Base-by-base conservation (phyloP, 2,329 filamentous ascomycete genomes). In the Aspergillus pseudonomiae region DNA sequence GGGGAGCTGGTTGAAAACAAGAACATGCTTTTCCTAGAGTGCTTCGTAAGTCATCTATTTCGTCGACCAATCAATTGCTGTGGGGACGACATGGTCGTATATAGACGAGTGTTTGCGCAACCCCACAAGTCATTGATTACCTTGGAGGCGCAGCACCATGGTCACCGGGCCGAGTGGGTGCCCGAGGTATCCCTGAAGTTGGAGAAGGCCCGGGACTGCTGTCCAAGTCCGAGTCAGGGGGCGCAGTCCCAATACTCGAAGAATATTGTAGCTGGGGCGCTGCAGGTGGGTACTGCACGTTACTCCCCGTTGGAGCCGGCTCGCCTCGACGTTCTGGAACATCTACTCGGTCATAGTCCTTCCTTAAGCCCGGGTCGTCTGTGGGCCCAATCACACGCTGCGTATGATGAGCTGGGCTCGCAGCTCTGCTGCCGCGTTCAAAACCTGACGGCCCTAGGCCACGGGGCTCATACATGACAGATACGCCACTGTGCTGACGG, bases 211-310 rank as follows among this genome's bases (percentile, higher is more conserved):
- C 41, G 9, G 63, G 60, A 12, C 61, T 65, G 24, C 63, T 63
- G 24, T 66, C 66, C 30, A 57, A 12, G 45, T 65, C 63, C 19
- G 65, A 61, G 26, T 64, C 66, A 26, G 28, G 62, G n/a, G 59
- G 59, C 10, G 53, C 57, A 39, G 60, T 57, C 14, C 63, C 62
- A 11, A 57, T 16, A 28, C 60, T 64, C 6, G 64, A 64, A 46
- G 58, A 46, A 26, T 62, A 62, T 6, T 36, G 62, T 28, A 21
- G 43, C 30, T 64, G 64, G 21, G 60, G 26, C 16, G 53, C 50
- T 24, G 55, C 39, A 34, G 45, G 43, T 11, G 57, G 39, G 30
- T 52, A 61, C 6, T 52, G 58, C 11, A 36, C 48, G 39, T 32
- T 34, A n/a, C 26, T 52, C 16, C 59, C 57, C 12, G 36, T 39